These are phyloP conservation scores for Russula compacta DNA, from an alignment of 768 basidiomycete species.

Conservation along the genomic window DNA sequence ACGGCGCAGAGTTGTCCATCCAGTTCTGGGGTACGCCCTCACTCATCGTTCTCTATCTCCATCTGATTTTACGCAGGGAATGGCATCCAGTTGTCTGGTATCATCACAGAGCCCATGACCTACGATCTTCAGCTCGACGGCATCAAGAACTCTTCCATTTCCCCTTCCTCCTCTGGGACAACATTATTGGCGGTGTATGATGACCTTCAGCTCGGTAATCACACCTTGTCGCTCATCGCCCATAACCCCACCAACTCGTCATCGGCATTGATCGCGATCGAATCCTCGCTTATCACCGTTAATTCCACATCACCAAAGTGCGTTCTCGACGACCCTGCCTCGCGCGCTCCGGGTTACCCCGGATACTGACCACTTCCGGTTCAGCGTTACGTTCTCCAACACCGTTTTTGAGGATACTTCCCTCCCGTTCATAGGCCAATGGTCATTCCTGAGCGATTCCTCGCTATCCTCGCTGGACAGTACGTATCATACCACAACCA, in stretches of 20 bases:
- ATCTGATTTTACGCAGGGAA: slow-evolving; percentile 38
- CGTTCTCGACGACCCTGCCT: slow-evolving; percentile 3
- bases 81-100: slow-evolving; percentile 52
- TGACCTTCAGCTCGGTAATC: slow-evolving; percentile 39
- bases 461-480: slow-evolving; percentile 20
- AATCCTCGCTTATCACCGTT: slow-evolving; percentile 43
- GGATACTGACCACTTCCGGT: slow-evolving; percentile 26
- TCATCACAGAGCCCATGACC: slow-evolving; percentile 30
- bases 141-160: slow-evolving; percentile 22
- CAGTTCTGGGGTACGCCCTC: slow-evolving; percentile 50
- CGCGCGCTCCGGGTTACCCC: neutral
- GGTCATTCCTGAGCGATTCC: slow-evolving; percentile 32
- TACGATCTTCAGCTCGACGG: slow-evolving; percentile 36
- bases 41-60: neutral
- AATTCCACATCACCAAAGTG: slow-evolving; percentile 30
- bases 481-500: slow-evolving; percentile 28
- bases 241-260: slow-evolving; percentile 29
- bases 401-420: slow-evolving; percentile 34
- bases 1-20: slow-evolving; percentile 49
- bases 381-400: slow-evolving; percentile 29
- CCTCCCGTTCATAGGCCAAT: slow-evolving; percentile 46
- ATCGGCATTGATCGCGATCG: slow-evolving; percentile 41
- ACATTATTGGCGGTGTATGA: slow-evolving; percentile 43
- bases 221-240: slow-evolving; percentile 48
- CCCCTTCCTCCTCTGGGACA: slow-evolving; percentile 24